A percentile compares a stretch with the other conserved stretches of the same genome.
These are phyloP conservation scores for Hypoxylon trugodes DNA, from an alignment of 495 filamentous ascomycete genomes.

Conservation along the genomic window DNA sequence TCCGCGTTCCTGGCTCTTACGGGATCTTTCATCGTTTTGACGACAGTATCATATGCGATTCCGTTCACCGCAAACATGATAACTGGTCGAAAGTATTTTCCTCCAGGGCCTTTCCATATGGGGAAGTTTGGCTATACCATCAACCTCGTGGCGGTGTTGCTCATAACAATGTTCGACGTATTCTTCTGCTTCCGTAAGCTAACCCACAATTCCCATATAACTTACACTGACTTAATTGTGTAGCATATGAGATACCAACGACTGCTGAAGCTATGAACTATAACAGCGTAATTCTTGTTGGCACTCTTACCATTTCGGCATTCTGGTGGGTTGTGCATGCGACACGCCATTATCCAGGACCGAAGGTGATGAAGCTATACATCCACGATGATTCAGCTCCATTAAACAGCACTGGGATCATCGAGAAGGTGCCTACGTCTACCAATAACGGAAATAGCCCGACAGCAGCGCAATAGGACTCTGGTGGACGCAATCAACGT, in stretches of 20 bases:
- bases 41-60: conserved; percentile 75
- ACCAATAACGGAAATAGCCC: background rate
- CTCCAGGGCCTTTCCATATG: conserved; percentile 75
- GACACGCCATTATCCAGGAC: conserved; percentile 63
- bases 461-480: background rate
- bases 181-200: conserved; percentile 73
- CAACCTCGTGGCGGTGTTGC: conserved; percentile 66
- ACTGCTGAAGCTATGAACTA: conserved; percentile 73
- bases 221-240: background rate
- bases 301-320: conserved; percentile 59
- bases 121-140: conserved; percentile 66
- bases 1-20: conserved; percentile 82
- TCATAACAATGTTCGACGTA: conserved; percentile 74
- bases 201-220: background rate
- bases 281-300: conserved; percentile 69
- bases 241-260: conserved; percentile 66
- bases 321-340: conserved; percentile 74
- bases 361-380: conserved; percentile 61
- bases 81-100: conserved; percentile 68
- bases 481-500: no score
- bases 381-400: conserved; percentile 46
- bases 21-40: conserved; percentile 77
- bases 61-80: conserved; percentile 80
- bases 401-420: background rate
- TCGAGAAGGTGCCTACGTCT: conserved; percentile 13